These are phyloP conservation scores for Solanum tarapatanum DNA, from an alignment of 257 asterid genomes.

Conservation along the genomic window DNA sequence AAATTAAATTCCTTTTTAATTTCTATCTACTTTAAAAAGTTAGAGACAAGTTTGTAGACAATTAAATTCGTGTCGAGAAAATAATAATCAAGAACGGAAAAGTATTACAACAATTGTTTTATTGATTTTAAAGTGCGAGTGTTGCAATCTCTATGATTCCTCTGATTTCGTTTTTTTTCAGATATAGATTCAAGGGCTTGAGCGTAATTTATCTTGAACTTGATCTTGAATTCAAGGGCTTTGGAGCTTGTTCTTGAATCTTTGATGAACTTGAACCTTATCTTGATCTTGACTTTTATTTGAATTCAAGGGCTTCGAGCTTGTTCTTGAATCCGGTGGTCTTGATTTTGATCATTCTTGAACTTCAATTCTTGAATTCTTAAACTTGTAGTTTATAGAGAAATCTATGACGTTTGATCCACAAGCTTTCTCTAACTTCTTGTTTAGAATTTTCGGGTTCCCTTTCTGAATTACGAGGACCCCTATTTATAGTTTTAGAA, in stretches of 20 bases:
- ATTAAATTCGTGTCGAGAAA: neutral
- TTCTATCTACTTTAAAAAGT: neutral
- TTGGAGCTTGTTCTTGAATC: neutral
- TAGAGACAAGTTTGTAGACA: neutral
- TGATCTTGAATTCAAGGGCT: neutral
- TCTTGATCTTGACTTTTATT: neutral
- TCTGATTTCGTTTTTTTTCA: too few species aligned
- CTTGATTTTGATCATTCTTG: neutral
- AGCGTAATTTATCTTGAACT: too few species aligned
- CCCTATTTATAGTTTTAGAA: neutral
- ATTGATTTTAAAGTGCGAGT: neutral
- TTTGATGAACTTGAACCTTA: neutral
- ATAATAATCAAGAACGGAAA: neutral
- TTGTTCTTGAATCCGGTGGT: neutral
- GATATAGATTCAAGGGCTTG: neutral
- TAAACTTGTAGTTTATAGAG: accelerated
- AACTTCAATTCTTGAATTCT: neutral
- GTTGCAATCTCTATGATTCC: neutral
- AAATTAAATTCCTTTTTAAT: neutral
- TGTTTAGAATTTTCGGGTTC: too few species aligned
- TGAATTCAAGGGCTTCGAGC: neutral
- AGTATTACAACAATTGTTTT: accelerated
- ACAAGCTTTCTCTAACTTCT: neutral
- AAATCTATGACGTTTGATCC: neutral
- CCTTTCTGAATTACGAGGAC: neutral